Evolutionary conservation across 495 filamentous ascomycete genomes (phyloP).

Genomic region (Pyrenula massariospora): DNA sequence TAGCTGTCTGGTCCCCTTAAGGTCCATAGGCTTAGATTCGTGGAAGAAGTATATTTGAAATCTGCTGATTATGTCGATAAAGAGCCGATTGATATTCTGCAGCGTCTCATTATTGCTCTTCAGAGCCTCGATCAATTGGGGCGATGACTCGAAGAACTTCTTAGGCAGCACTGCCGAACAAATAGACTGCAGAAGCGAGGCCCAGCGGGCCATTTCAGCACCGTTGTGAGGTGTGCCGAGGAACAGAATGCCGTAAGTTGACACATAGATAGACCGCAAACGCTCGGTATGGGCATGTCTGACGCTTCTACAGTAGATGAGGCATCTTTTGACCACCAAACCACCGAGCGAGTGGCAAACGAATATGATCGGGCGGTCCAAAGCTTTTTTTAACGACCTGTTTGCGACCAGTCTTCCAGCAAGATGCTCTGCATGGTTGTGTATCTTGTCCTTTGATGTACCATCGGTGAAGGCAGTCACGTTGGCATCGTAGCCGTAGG

Average conservation of each 20-base stretch:
- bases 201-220: slow-evolving; percentile 67
- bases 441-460: slow-evolving; percentile 59
- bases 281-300: slow-evolving; percentile 57
- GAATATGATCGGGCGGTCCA: slow-evolving; percentile 66
- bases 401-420: slow-evolving; percentile 50
- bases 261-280: slow-evolving; percentile 67
- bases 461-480: slow-evolving; percentile 53
- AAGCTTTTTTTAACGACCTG: slow-evolving; percentile 25
- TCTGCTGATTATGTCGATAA: slow-evolving; percentile 58
- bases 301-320: slow-evolving; percentile 54
- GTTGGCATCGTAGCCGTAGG: slow-evolving; percentile 79
- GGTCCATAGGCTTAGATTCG: slow-evolving; percentile 54
- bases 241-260: slow-evolving; percentile 76
- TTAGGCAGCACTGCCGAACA: slow-evolving; percentile 58
- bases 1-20: slow-evolving; percentile 46
- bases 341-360: slow-evolving; percentile 78
- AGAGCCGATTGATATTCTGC: slow-evolving; percentile 68
- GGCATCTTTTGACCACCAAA: slow-evolving; percentile 63
- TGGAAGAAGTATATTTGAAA: slow-evolving; percentile 67
- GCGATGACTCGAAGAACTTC: slow-evolving; percentile 58
- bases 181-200: slow-evolving; percentile 60
- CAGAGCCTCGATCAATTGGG: slow-evolving; percentile 58
- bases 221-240: slow-evolving; percentile 82
- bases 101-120: slow-evolving; percentile 69
- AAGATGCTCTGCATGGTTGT: slow-evolving; percentile 76